These are phyloP conservation scores for Sodiomyces alkalinus DNA, from an alignment of 2,329 filamentous ascomycete species.

Conservation along the genomic window DNA sequence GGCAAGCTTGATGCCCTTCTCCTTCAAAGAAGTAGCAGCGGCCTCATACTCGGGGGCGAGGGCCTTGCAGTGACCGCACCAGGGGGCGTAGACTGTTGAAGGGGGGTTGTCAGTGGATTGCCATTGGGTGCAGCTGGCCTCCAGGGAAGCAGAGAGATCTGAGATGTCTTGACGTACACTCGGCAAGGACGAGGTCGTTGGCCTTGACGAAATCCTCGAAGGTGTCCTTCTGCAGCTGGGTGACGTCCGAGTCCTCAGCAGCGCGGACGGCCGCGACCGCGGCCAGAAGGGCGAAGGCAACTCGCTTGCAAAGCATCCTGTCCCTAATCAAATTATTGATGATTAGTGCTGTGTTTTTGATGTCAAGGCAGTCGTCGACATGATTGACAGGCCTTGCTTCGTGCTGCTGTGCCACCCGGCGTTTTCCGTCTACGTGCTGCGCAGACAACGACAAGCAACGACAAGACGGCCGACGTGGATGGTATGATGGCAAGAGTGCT, in stretches of 20 bases:
- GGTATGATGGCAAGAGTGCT: too few species aligned
- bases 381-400: too few species aligned
- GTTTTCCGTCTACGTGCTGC: too few species aligned
- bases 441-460: too few species aligned
- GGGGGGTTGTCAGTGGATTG: conserved; percentile 7
- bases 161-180: conserved; percentile 52
- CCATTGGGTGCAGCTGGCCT: background rate
- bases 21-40: conserved; percentile 69
- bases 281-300: conserved; percentile 38
- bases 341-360: too few species aligned
- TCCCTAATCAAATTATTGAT: conserved; percentile 7
- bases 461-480: too few species aligned
- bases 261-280: conserved; percentile 43
- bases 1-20: conserved; percentile 71
- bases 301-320: conserved; percentile 33
- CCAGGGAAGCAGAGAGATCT: too few species aligned
- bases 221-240: conserved; percentile 68
- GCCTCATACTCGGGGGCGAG: conserved; percentile 86
- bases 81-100: conserved; percentile 70
- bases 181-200: conserved; percentile 81
- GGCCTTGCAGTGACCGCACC: conserved; percentile 98
- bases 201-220: conserved; percentile 77
- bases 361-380: too few species aligned
- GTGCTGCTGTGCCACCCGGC: too few species aligned
- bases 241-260: conserved; percentile 61